Base-by-base conservation (phyloP, 2,329 filamentous ascomycete genomes). In the Microdochium nivale region DNA sequence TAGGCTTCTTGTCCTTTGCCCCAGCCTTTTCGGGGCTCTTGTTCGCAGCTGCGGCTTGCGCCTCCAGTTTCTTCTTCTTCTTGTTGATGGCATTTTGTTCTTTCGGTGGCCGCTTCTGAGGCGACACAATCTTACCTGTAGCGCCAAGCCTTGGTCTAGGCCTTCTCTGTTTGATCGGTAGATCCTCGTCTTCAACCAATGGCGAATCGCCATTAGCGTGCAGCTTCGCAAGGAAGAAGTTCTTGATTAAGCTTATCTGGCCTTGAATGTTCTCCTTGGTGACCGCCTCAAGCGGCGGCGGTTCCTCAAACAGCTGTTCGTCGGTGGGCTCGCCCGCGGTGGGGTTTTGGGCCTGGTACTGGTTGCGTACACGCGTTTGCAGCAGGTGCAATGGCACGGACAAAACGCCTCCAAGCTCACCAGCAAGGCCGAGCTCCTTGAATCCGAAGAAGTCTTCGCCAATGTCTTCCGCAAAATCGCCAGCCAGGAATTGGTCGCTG, bases 361-460 rank as follows among this genome's bases (percentile, higher is more conserved):
- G 87, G 63, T 79, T 92, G 64, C 90, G 85, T 61, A 99, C 89
- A 60, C 92, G 84, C 59, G 89, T 90, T 65, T 97, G 94, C 25
- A 99, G 80, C 21, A 99, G 81, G 71, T 99, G 94, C 53, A 99
- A 78, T 24, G 95, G 94, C 33, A 99, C 94, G 50, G 88, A 91
- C 55, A 97, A 81, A 58, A 87, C 87, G 30, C 92, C 86, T 19
- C 91, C 91, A 65, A 97, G 87, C 65, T 99, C 94, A 60, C 84
- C 86, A 62, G 96, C 90, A 53, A 99, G 79, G 44, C 94, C 94
- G 47, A 99, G 81, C 54, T 95, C 91, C 65, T 90, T 91, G 80
- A 99, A 97, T 25, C 94, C 94, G 63, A 99, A 99, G 79, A 96
- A 99, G 71, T 99, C 94, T 73, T 99, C 94, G 55, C 91, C 92